phyloP scores from a whole-genome alignment of 176 grass and related monocot species.

The Triticum urartu region DNA sequence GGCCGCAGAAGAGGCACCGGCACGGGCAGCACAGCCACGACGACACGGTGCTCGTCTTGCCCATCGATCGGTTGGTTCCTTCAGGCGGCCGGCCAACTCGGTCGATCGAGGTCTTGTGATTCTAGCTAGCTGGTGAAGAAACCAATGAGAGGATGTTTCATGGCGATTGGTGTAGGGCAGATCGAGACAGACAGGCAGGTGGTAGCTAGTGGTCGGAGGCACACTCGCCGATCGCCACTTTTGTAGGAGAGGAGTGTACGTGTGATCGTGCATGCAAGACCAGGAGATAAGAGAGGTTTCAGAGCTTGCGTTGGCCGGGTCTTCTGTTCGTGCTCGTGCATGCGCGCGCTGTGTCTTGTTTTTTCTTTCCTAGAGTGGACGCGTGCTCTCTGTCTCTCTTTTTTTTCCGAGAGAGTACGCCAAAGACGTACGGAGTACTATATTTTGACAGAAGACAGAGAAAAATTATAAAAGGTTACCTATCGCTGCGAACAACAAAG shows the following conservation, averaged over 20 bases:
- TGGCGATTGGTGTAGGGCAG: not conserved
- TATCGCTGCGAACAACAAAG: too few species aligned
- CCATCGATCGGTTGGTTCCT: conserved; percentile 12
- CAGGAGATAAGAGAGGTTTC: conserved; percentile 14
- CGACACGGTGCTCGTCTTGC: conserved; percentile 1
- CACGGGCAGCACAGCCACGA: conserved; percentile 34
- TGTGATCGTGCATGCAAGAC: not conserved
- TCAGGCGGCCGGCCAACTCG: not conserved
- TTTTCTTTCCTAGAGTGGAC: not conserved
- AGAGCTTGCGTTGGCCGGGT: conserved; percentile 14
- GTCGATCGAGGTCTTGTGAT: not conserved
- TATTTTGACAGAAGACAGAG: too few species aligned
- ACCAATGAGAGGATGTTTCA: not conserved
- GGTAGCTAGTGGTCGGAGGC: conserved; percentile 7
- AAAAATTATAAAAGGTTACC: too few species aligned
- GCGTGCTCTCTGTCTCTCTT: too few species aligned
- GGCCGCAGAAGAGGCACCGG: conserved; percentile 38
- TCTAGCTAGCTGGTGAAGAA: conserved; percentile 1
- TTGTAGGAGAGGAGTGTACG: conserved; percentile 13
- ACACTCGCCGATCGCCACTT: conserved; percentile 3
- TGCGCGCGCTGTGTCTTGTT: not conserved
- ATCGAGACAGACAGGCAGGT: not conserved
- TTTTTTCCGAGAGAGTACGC: too few species aligned
- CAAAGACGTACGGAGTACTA: too few species aligned
- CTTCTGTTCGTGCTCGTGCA: conserved; percentile 5